Evolutionary conservation across 2,329 filamentous ascomycete species (phyloP).

Genomic region (Cladosporium sp.): DNA sequence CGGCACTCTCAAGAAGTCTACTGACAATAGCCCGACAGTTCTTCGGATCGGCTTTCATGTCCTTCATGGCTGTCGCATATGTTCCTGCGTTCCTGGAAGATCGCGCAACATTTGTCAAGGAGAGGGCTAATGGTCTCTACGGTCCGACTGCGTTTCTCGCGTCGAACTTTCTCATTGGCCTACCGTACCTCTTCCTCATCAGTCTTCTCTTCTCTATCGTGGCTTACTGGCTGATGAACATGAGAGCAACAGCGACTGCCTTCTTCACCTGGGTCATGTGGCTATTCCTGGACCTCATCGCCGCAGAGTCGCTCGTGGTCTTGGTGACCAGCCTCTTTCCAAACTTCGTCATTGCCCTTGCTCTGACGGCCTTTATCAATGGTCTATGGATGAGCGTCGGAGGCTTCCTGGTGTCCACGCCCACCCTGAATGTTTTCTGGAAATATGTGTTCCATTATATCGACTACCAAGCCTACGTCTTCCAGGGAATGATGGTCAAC

Average conservation of each 20-base stretch:
- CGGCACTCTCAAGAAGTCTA: neutral
- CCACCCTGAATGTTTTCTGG: conserved; percentile 74
- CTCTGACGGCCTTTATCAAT: conserved; percentile 76
- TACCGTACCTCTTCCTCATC: conserved; percentile 76
- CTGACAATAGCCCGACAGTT: conserved; percentile 25
- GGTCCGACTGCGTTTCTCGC: conserved; percentile 66
- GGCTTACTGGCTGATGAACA: conserved; percentile 75
- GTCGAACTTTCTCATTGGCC: conserved; percentile 74
- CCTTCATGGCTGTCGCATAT: conserved; percentile 63
- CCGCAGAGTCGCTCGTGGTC: conserved; percentile 76
- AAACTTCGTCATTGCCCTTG: conserved; percentile 72
- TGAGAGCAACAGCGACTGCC: conserved; percentile 58
- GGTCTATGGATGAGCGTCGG: conserved; percentile 82
- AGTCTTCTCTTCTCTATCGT: conserved; percentile 68
- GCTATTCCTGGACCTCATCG: conserved; percentile 78
- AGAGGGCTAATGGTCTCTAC: conserved; percentile 74
- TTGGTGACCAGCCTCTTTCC: conserved; percentile 67
- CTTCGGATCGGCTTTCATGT: conserved; percentile 47
- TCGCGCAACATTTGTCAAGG: conserved; percentile 64
- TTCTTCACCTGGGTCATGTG: conserved; percentile 79
- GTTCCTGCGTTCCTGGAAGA: conserved; percentile 79
- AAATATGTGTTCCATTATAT: conserved; percentile 82
- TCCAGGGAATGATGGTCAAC: conserved; percentile 88
- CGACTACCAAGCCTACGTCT: conserved; percentile 79
- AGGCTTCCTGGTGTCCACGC: conserved; percentile 72